Evolutionary conservation across 768 basidiomycete species (phyloP), one percentile per base, ranked within the genome.

Genomic region (Suillus paluster): DNA sequence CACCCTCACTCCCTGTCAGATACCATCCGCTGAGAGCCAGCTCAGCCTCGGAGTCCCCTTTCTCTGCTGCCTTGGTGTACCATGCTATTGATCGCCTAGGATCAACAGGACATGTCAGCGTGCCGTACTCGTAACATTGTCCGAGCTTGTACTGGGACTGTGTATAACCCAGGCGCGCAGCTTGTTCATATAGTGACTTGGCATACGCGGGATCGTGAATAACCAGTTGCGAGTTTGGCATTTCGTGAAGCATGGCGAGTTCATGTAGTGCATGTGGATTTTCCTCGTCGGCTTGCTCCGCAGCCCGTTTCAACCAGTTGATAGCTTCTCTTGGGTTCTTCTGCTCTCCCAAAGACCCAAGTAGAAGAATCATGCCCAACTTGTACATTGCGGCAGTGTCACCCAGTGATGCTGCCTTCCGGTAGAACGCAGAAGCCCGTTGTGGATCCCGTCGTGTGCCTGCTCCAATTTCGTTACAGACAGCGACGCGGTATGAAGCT

Each of bases 371-470:
- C 90, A 97, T 96, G n/a, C 95, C 95, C n/a, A 99, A 87, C 75
- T 99, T 99, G 81, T 97, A 99, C 97, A 99, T 99, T 4, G 95
- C 97, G 30, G 97, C 89, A 0, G 97, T 98, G 74, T 99, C 97
- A 21, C 96, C 96, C 39, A 99, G 80, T 1, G 95, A 95, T 10
- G 95, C 95, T 5, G 97, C 94, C 75, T 98, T 98, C 63, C 96
- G 89, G 78, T 98, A 99, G 73, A 99, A 98, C 5, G 95, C 90
- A 30, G 95, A 89, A 9, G 97, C 97, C 49, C 97, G 86, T 23
- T 88, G 82, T 0, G 89, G 89, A 70, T 99, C 97, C 68, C 89
- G 84, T 67, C 91, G 86, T 1, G 97, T 99, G 34, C 97, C 97
- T 4, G 95, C 96, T 27, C 97, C 97, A 68, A 99, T 93, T 75